A percentile compares a stretch with the other conserved stretches of the same genome.
phyloP scores from a whole-genome alignment of 257 asterid species.

The Leptodermis oblonga region DNA sequence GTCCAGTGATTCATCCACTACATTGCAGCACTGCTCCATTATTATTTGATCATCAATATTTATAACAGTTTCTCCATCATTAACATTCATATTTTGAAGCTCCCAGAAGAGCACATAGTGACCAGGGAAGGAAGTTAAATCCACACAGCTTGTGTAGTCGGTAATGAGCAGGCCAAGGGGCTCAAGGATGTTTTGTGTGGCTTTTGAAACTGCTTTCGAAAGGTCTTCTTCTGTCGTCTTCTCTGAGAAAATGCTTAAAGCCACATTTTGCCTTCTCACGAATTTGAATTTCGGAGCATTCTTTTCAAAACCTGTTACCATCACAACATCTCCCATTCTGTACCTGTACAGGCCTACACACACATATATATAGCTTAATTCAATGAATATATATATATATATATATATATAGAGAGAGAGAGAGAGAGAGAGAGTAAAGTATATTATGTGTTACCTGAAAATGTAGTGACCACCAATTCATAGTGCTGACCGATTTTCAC shows the following conservation, averaged over 20 bases:
- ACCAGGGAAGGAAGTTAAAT: not conserved
- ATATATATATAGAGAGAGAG: no score
- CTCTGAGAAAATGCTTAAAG: not conserved
- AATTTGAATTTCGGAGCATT: conserved; percentile 13
- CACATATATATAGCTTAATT: not conserved
- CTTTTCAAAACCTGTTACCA: conserved; percentile 7
- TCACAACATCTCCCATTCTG: conserved; percentile 18
- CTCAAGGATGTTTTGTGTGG: not conserved
- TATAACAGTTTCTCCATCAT: not conserved
- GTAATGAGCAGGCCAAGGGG: conserved; percentile 4
- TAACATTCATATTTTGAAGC: not conserved
- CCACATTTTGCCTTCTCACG: conserved; percentile 6
- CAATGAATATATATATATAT: no score
- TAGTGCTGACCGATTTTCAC: conserved; percentile 6
- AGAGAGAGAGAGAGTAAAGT: no score
- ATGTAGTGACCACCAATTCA: conserved; percentile 13
- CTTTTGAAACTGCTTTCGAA: not conserved
- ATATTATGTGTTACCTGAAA: not conserved
- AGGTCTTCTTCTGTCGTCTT: conserved; percentile 17
- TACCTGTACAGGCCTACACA: conserved; percentile 14
- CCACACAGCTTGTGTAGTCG: conserved; percentile 9
- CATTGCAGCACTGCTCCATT: conserved; percentile 10
- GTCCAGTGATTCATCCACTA: conserved; percentile 15
- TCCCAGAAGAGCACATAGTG: conserved; percentile 26
- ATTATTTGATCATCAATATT: not conserved